Evolutionary conservation across 495 filamentous ascomycete species (phyloP).

Genomic region (Glarea lozoyensis): DNA sequence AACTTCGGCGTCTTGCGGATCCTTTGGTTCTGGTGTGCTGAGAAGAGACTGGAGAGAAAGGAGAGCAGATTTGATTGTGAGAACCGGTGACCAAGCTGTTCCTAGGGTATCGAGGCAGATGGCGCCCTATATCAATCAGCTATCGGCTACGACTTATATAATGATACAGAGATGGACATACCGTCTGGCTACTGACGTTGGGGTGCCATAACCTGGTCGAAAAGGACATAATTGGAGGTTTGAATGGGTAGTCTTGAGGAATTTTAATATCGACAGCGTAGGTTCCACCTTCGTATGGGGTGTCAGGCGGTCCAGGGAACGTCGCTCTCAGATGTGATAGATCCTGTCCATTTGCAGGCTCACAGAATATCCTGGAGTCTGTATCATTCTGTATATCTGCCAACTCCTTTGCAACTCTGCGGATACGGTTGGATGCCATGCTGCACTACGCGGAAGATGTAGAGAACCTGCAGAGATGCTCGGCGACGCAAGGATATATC

Average conservation of each 20-base stretch:
- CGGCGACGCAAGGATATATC: too few species aligned
- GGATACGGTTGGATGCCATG: conserved; percentile 71
- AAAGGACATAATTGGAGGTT: conserved; percentile 87
- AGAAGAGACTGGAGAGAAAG: conserved; percentile 89
- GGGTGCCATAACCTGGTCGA: conserved; percentile 97
- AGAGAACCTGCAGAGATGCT: too few species aligned
- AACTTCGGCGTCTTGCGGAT: conserved; percentile 95
- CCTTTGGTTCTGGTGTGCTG: conserved; percentile 87
- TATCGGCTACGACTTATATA: conserved; percentile 2
- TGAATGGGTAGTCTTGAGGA: conserved; percentile 86
- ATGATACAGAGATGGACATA: conserved; percentile 33
- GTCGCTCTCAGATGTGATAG: conserved; percentile 77
- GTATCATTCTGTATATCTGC: conserved; percentile 74
- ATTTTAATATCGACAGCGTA: conserved; percentile 81
- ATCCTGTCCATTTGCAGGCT: conserved; percentile 53
- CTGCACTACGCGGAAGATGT: too few species aligned
- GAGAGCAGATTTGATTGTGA: conserved; percentile 92
- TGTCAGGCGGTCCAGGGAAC: conserved; percentile 83
- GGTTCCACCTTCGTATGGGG: conserved; percentile 85
- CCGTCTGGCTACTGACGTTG: conserved; percentile 91
- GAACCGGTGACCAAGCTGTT: conserved; percentile 83
- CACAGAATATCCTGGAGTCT: conserved; percentile 62
- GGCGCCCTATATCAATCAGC: conserved; percentile 59
- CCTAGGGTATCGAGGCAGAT: conserved; percentile 95
- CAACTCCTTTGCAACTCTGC: conserved; percentile 88